These are phyloP conservation scores for Tulasnella sp. DNA, from an alignment of 768 basidiomycete species.

Conservation along the genomic window DNA sequence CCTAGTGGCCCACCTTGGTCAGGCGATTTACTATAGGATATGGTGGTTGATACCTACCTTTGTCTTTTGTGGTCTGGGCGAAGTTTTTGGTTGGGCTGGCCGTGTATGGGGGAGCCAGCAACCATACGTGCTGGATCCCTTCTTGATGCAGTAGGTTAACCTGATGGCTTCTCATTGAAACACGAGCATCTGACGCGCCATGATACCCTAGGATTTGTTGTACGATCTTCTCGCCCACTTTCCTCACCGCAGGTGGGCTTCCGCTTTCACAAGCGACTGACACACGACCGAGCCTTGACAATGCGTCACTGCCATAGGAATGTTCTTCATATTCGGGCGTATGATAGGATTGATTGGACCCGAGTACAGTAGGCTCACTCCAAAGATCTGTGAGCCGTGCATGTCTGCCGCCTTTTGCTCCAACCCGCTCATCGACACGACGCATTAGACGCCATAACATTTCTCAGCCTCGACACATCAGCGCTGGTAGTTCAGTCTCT, in stretches of 20 bases:
- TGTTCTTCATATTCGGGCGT: conserved; percentile 19
- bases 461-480: background rate
- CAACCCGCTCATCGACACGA: background rate
- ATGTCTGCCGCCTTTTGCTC: background rate
- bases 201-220: background rate
- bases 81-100: conserved; percentile 16
- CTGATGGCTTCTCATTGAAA: no score
- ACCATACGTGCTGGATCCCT: conserved; percentile 7
- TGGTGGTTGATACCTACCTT: conserved; percentile 20
- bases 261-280: background rate
- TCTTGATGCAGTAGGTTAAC: conserved; percentile 17
- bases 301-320: background rate
- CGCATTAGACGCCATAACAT: conserved; percentile 7
- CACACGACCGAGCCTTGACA: background rate
- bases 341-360: conserved; percentile 7
- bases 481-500: conserved; percentile 12
- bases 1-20: conserved; percentile 4
- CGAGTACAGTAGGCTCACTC: conserved; percentile 17
- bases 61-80: conserved; percentile 17
- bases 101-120: conserved; percentile 10
- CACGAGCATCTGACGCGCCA: background rate
- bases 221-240: conserved; percentile 13
- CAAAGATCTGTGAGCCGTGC: conserved; percentile 4
- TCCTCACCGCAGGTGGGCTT: conserved; percentile 18
- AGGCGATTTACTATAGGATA: conserved; percentile 3